phyloP scores from a whole-genome alignment of 345 rosid genomes.

The Orychophragmus violaceus region DNA sequence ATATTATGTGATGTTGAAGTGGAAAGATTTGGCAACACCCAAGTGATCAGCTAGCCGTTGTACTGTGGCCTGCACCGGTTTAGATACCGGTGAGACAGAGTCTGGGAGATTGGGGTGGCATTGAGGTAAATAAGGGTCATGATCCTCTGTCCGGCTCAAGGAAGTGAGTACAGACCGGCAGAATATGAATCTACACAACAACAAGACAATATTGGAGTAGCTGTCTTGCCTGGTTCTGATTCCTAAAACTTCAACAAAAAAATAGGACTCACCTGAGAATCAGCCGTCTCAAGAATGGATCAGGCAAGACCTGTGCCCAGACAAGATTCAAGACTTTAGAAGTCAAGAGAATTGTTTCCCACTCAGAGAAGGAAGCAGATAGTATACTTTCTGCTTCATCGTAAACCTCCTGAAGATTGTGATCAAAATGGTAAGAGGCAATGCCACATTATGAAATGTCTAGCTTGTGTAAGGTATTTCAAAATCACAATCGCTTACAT shows the following conservation, averaged over 20 bases:
- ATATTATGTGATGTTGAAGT: constrained; percentile 29
- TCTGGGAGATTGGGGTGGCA: constrained; percentile 79
- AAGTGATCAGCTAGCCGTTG: constrained; percentile 55
- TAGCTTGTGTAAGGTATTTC: not conserved
- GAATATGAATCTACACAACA: constrained; percentile 81
- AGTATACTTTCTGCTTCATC: constrained; percentile 71
- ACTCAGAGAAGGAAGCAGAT: constrained; percentile 60
- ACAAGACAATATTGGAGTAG: not conserved
- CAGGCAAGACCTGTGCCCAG: constrained; percentile 88
- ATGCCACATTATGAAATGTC: not conserved
- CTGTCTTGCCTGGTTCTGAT: not conserved
- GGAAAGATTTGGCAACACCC: constrained; percentile 53
- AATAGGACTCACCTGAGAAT: constrained; percentile 67
- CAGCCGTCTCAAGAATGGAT: constrained; percentile 82
- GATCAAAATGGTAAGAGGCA: constrained; percentile 10
- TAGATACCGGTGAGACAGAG: constrained; percentile 46
- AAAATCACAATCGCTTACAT: constrained; percentile 37
- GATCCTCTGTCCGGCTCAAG: constrained; percentile 42
- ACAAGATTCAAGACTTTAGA: constrained; percentile 72
- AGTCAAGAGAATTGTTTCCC: constrained; percentile 83
- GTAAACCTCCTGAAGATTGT: constrained; percentile 43
- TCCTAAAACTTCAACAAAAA: not conserved
- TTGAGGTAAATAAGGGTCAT: constrained; percentile 55
- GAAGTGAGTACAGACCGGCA: constrained; percentile 59
- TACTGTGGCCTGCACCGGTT: constrained; percentile 48